Conservation (phyloP, 2,329 filamentous ascomycete genomes). For the Cordyceps tenuipes region DNA sequence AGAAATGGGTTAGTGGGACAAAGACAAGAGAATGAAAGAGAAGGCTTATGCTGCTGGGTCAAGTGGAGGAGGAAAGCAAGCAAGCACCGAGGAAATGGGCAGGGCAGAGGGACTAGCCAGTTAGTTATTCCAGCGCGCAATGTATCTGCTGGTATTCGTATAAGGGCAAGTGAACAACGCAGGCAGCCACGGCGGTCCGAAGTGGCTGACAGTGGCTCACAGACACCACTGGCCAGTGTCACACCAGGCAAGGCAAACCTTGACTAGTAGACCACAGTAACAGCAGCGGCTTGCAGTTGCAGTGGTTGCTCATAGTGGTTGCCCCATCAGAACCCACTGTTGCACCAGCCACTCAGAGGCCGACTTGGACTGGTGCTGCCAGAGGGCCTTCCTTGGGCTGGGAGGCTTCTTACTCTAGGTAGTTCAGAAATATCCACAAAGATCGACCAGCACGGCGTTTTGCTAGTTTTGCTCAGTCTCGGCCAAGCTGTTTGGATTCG, state of each 20-base stretch:
- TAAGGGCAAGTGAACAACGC: too few relatives aligned
- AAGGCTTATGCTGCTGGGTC: constrained; percentile 2
- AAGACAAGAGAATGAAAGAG: background rate
- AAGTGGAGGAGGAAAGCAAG: background rate
- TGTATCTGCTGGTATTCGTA: too few relatives aligned
- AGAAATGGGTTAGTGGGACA: constrained; percentile 1
- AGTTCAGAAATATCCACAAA: too few relatives aligned
- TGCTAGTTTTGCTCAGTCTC: constrained; percentile 6
- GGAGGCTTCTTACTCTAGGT: background rate
- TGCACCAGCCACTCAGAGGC: background rate
- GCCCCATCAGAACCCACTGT: background rate
- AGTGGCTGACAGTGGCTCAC: too few relatives aligned
- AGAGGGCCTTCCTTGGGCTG: too few relatives aligned
- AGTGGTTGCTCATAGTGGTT: background rate
- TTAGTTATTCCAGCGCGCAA: too few relatives aligned
- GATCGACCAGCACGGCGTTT: constrained; percentile 18
- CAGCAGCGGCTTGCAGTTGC: background rate
- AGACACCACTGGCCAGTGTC: too few relatives aligned
- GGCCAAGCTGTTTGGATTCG: background rate
- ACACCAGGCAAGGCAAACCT: too few relatives aligned
- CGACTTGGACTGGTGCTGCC: background rate
- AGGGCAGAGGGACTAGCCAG: too few relatives aligned
- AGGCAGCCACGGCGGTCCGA: too few relatives aligned
- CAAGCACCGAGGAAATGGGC: background rate
- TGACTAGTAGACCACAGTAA: background rate